Base-by-base conservation (phyloP, 2,329 filamentous ascomycete species). In the Nigrograna mackinnonii region DNA sequence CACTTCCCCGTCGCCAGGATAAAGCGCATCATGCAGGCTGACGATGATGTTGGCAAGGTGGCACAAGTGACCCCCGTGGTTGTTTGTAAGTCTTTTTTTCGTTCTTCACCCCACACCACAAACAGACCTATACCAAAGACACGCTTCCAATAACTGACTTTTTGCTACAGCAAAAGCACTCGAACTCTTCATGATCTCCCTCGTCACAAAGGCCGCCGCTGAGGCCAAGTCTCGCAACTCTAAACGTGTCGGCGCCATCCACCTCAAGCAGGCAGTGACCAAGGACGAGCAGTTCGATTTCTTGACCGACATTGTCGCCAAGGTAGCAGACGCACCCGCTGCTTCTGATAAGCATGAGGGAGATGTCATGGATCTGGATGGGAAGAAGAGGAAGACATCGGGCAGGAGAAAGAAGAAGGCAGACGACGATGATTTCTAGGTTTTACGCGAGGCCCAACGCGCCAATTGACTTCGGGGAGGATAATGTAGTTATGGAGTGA, bases 21-120 rank as follows among this genome's bases (percentile, higher is more conserved):
- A 76, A 99, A 99, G 78, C 85, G 94, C 38, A 97, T 99, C 61
- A 97, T 99, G 94, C 94, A 99, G 72, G 92, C 92, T 9, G 94
- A 99, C 63, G 94, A 99, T 64, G 94, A 99, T 67, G 91, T 99
- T 0, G 94, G 94, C 49, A 99, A 99, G 73, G 94, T 99, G 7
- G 91, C 94, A 4, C 94, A 99, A 70, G 94, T 97, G 48, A 96
- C 94, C 1, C 92, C 92, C 13, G 95, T 96, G 43, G 94, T 92
- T 19, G 92, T 97, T 33, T 84, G 82, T 83, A 78, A 62, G 80
- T 74, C 4, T 14, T 21, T 4, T 3, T 22, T 17, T 13, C 18
- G 16, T 33, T 33, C 18, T 33, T 33, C 24, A 12, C 14, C 14
- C 24, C n/a, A n/a, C n/a, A n/a, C n/a, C n/a, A n/a, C n/a, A n/a